Evolutionary conservation across 2,329 filamentous ascomycete species (phyloP).

Genomic region (Colletotrichum tofieldiae): DNA sequence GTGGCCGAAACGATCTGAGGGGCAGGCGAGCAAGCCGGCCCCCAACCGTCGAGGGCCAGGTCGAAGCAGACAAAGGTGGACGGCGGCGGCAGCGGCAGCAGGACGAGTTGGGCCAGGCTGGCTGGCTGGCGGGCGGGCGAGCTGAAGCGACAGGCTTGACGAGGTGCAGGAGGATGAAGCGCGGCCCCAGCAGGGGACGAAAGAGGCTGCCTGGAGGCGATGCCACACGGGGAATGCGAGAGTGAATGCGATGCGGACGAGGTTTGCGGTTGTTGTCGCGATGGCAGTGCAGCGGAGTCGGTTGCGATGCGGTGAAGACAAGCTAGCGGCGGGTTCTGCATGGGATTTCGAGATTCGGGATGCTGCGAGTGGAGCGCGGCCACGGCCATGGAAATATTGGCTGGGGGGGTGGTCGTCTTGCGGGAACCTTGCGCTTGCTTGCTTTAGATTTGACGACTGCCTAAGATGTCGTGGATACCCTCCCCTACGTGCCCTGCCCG

Average conservation of each 20-base stretch:
- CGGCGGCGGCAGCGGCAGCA: background rate
- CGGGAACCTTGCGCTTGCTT: background rate
- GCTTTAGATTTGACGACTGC: conserved; percentile 16
- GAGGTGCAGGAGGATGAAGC: conserved; percentile 43
- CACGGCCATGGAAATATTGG: background rate
- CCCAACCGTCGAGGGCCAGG: background rate
- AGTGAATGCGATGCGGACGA: background rate
- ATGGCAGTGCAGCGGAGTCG: conserved; percentile 13
- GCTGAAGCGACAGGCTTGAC: conserved; percentile 22
- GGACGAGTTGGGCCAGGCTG: conserved; percentile 3
- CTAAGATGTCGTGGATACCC: conserved; percentile 1
- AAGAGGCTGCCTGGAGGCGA: conserved; percentile 24
- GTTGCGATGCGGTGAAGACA: conserved; percentile 2
- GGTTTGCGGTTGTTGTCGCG: conserved; percentile 1
- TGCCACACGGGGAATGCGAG: too few species aligned
- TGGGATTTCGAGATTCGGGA: background rate
- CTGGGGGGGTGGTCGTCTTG: background rate
- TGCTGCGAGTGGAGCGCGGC: background rate
- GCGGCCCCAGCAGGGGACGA: conserved; percentile 9
- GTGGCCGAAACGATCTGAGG: conserved; percentile 11
- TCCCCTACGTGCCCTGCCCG: background rate
- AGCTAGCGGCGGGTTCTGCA: background rate
- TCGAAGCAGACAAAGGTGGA: background rate
- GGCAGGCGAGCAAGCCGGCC: background rate
- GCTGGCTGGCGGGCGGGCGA: background rate